Base-by-base conservation (phyloP, 768 basidiomycete genomes). In the Cubamyces sp. region DNA sequence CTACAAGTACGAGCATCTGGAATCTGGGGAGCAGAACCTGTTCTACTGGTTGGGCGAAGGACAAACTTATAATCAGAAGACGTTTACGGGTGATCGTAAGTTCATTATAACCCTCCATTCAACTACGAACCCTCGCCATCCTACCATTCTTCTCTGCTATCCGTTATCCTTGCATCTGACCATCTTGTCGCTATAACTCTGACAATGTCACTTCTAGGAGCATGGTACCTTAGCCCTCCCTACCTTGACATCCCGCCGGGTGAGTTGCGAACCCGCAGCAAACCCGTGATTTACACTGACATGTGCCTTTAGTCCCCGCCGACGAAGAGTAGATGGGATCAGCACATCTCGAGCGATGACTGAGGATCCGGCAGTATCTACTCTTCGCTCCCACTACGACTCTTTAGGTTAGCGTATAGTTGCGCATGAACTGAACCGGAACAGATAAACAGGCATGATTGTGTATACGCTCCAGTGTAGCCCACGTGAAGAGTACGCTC, bases 31-130 rank as follows among this genome's bases (percentile, higher is more conserved):
- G 9, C 34, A 73, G 57, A 86, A 86, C 66, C 72, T 81, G 12
- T 76, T 86, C 66, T 75, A 82, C 62, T 88, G 83, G 82, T 75
- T 86, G 15, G 86, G 87, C 1, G 80, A 85, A 54, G 85, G 86
- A 16, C 81, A 81, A 64, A 83, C 84, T 3, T 69, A 76, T n/a
- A 77, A 76, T 16, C 85, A 86, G 66, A 78, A 81, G 64, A 71
- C 72, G 5, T 69, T 70, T 50, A 71, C 67, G 15, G 74, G 74
- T 12, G 76, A 80, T 28, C 25, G 66, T 66, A 49, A 50, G 66
- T 48, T 5, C 14, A 18, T 14, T 3, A 2, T 8, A 1, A n/a
- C 30, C 12, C 3, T 28, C 28, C 8, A 2, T 6, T 6, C 48
- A 1, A 8, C 19, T n/a, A 19, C 8, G 9, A 2, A 12, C 40